Base-by-base conservation (phyloP, 768 basidiomycete species). In the Lactarius indigo region DNA sequence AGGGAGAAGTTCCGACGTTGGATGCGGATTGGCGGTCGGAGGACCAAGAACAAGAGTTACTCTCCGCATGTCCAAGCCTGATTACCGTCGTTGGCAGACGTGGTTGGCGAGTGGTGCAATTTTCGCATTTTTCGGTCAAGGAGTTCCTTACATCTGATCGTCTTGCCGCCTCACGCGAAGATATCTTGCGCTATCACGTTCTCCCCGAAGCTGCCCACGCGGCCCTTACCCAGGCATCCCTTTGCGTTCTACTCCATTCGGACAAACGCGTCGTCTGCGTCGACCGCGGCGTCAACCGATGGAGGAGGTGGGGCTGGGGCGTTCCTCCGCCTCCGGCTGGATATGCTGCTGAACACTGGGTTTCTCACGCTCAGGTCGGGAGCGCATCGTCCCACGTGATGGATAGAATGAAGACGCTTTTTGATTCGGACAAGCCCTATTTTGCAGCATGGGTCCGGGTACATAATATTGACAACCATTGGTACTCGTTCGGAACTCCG, bases 401-500 rank as follows among this genome's bases (percentile, higher is more conserved):
- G 39, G 39, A 6, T 18, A 6, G 6, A 18, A 41, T 50, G 47
- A n/a, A 26, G 47, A 50, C 47, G 26, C 47, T 50, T 23, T 50
- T 50, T 6, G 23, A 50, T 12, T 6, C 5, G 10, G 47, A 50
- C 47, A 50, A 50, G 47, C 47, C 23, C 23, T 12, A 50, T 23
- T 50, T 50, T 15, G 47, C 47, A 15, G 23, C 23, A 12, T 50
- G 47, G 47, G 47, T 50, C 10, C 47, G n/a, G 47, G 13, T 50
- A 23, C 2, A 26, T 13, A 23, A 50, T 50, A 23, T 23, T 4
- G 47, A 50, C 23, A 4, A 20, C 7, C 8, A 44, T 18, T 0
- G 12, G 12, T 0, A 2, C 47, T 12, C 9, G 10, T 0, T 0
- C 44, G 0, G 4, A 2, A 13, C 12, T 2, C 13, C 50, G 13